Conservation (phyloP, 2,329 filamentous ascomycete species). For the Curvularia sp. region DNA sequence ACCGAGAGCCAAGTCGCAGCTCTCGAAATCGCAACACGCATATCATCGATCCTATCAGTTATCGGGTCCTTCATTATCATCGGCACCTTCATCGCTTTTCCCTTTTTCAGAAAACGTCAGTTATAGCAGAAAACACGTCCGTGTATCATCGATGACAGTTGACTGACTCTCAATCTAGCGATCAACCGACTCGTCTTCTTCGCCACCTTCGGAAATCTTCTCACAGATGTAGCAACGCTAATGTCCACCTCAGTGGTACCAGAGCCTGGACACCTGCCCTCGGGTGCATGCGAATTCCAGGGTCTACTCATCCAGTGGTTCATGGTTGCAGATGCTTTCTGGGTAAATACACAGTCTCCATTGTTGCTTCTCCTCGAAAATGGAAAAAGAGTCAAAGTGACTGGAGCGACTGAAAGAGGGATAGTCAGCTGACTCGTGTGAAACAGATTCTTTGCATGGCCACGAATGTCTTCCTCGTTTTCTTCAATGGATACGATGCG, state of each 20-base stretch:
- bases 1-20: slow-evolving; percentile 39
- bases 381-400: too few species aligned
- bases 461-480: slow-evolving; percentile 81
- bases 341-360: slow-evolving; percentile 56
- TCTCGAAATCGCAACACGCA: slow-evolving; percentile 69
- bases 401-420: neutral
- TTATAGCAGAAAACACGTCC: neutral
- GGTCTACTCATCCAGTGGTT: slow-evolving; percentile 83
- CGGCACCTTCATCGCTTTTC: slow-evolving; percentile 70
- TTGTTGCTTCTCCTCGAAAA: too few species aligned
- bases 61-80: slow-evolving; percentile 75
- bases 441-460: slow-evolving; percentile 75
- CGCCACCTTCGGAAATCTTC: slow-evolving; percentile 80
- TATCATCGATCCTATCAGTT: slow-evolving; percentile 74
- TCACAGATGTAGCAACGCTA: slow-evolving; percentile 77
- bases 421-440: neutral
- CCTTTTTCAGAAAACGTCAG: slow-evolving; percentile 72
- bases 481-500: slow-evolving; percentile 76
- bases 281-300: slow-evolving; percentile 75
- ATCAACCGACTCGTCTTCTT: slow-evolving; percentile 87
- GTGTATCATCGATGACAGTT: neutral
- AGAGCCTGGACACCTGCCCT: slow-evolving; percentile 41
- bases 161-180: slow-evolving; percentile 42
- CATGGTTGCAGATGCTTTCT: slow-evolving; percentile 27
- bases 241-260: slow-evolving; percentile 69